phyloP scores from a whole-genome alignment of 495 filamentous ascomycete species.

The Penicillium samsonianum region DNA sequence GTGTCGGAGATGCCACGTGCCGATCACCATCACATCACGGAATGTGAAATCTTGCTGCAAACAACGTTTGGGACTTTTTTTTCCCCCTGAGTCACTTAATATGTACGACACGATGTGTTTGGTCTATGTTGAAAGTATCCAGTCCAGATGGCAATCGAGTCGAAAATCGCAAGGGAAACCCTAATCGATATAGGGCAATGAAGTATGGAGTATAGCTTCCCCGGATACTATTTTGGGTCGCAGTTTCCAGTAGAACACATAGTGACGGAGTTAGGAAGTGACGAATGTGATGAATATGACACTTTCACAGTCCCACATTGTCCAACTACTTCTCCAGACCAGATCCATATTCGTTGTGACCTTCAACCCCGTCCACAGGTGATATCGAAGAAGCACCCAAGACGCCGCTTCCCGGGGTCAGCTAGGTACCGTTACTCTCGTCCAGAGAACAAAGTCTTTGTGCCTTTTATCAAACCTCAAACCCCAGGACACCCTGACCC shows the following conservation, averaged over 20 bases:
- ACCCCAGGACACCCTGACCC: slow-evolving; percentile 16
- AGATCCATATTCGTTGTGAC: slow-evolving; percentile 10
- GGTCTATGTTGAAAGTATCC: not conserved
- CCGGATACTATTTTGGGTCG: not conserved
- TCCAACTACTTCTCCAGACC: not conserved
- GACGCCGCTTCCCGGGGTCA: slow-evolving; percentile 11
- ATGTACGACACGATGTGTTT: not conserved
- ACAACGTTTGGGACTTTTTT: not conserved
- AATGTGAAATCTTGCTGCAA: slow-evolving; percentile 9
- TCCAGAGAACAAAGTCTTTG: slow-evolving; percentile 17
- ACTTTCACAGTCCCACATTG: not conserved
- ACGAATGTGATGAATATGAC: not conserved
- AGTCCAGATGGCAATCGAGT: not conserved
- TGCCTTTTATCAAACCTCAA: slow-evolving; percentile 25
- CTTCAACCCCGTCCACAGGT: not conserved
- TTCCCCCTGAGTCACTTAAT: not conserved
- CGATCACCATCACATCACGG: slow-evolving; percentile 2
- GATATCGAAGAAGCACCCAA: not conserved
- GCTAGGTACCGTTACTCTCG: slow-evolving; percentile 9
- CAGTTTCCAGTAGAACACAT: slow-evolving; percentile 5
- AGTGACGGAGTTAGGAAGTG: not conserved
- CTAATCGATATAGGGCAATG: not conserved
- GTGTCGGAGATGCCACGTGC: slow-evolving; percentile 3
- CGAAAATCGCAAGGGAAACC: not conserved
- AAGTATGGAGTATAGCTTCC: not conserved